Evolutionary conservation across 2,329 filamentous ascomycete genomes (phyloP), one percentile per base, ranked within the genome.

Genomic region (Aspergillus awamori): DNA sequence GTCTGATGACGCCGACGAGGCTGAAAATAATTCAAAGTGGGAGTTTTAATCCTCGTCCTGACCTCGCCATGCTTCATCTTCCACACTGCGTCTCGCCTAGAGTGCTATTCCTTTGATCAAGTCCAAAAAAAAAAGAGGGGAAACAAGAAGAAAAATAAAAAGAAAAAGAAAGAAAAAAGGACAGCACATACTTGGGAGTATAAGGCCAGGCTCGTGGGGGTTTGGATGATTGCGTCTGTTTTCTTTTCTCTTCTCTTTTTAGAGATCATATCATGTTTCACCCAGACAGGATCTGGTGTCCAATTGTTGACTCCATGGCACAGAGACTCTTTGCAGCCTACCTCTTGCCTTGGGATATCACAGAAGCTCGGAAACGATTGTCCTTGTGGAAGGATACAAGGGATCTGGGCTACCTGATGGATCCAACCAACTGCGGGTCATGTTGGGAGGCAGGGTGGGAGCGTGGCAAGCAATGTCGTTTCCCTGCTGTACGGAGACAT

Each of bases 381-480:
- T 30, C 8, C 8, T 13, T 20, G 17, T 15, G 41, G 0, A 20
- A 13, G 41, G 41, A 22, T 1, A 45, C 41, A 45, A 13, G 24
- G 17, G 41, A 22, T 24, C 13, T 51, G 26, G n/a, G 47, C 47
- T 51, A 11, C 10, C 5, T 17, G 22, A 28, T 26, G 8, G 17
- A 49, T 49, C 24, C 38, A 8, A 41, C 56, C 36, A 38, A 54
- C 52, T 47, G 47, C 59, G 26, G 56, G 56, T 8, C 26, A 26
- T 26, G 57, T 54, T 63, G 53, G 57, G 49, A 38, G 54, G 39
- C 28, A n/a, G 49, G 48, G 33, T n/a, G 49, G 47, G 48, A 36
- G 33, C 53, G 39, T 13, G 58, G 58, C 43, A 41, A 39, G 53
- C 58, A 41, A 26, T 49, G 41, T n/a, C 38, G 39, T 53, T 39